Evolutionary conservation across 495 filamentous ascomycete genomes (phyloP).

Genomic region (Cryomyces minteri): DNA sequence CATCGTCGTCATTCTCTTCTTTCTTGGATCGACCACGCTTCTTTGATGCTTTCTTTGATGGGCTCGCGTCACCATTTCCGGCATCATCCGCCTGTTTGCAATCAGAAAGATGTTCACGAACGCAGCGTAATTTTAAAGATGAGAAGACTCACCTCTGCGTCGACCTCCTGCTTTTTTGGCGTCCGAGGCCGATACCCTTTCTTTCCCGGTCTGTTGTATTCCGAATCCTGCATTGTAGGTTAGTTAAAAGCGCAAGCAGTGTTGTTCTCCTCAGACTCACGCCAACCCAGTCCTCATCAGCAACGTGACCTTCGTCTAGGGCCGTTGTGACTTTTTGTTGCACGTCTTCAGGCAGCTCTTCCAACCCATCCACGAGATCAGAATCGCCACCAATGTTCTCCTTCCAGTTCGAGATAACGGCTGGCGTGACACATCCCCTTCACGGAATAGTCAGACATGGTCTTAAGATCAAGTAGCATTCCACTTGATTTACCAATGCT

Average conservation of each 20-base stretch:
- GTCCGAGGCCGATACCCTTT: constrained; percentile 35
- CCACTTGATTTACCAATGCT: constrained; percentile 49
- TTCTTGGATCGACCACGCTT: constrained; percentile 25
- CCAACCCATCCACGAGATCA: constrained; percentile 64
- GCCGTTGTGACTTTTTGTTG: constrained; percentile 45
- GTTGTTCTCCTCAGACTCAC: constrained; percentile 29
- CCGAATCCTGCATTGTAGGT: constrained; percentile 34
- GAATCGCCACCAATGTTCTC: constrained; percentile 43
- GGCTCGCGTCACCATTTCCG: constrained; percentile 12
- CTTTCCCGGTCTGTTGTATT: constrained; percentile 47
- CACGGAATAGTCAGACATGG: background rate
- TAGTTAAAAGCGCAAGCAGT: background rate
- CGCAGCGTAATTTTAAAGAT: background rate
- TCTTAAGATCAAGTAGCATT: background rate
- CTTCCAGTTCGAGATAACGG: constrained; percentile 35
- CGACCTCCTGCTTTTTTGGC: constrained; percentile 25
- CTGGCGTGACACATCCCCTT: constrained; percentile 70
- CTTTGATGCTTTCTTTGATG: constrained; percentile 15
- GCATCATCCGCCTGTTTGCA: constrained; percentile 14
- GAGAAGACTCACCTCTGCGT: constrained; percentile 3
- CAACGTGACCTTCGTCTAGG: constrained; percentile 51
- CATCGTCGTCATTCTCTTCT: constrained; percentile 15
- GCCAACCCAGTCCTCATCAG: constrained; percentile 60
- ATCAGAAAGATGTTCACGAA: background rate
- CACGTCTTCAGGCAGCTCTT: constrained; percentile 42